Evolutionary conservation across 2,329 filamentous ascomycete genomes (phyloP), one percentile per base, ranked within the genome.

Genomic region (Lasiodiplodia sp.): DNA sequence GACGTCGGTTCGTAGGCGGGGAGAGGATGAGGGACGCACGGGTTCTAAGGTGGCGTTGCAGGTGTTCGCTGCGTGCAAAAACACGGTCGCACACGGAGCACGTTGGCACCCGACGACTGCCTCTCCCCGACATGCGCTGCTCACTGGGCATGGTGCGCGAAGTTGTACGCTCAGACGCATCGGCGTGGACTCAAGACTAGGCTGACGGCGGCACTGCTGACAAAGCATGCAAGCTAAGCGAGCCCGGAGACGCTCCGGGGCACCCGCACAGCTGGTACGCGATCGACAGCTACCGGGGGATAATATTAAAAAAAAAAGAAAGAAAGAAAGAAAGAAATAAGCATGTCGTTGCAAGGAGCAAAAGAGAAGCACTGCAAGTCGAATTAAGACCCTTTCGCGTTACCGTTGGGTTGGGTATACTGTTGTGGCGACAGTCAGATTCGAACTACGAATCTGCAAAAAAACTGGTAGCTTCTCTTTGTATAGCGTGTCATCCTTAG

Each of bases 401-500:
- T 25, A 21, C 49, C 11, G 6, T 34, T 34, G 12, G 52, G 52
- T 4, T 28, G 18, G 16, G 25, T 18, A 14, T 12, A 25, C 1
- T 8, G 23, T 12, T 1, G 4, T 23, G 18, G 34, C 4, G 31
- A 6, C 18, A 1, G n/a, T 21, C 21, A 21, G 56, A 25, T 10
- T 60, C 56, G 56, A 60, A 60, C 56, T 8, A 14, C 2, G n/a
- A 11, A 28, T 16, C 38, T 28, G 14, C 37, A 51, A 66, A 57
- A 67, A 67, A 67, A 66, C 64, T 67, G 53, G 52, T 49, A 67
- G 64, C 64, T 57, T 57, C 55, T 57, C 55, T 67, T 67, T 49
- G 28, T 57, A 38, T 58, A 58, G 53, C 65, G 65, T 67, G 65
- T 67, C 65, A 60, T 67, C 65, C 92, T 95, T 95, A 94, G 92